These are phyloP conservation scores for Fusarium nematophilum DNA, from an alignment of 2,329 filamentous ascomycete genomes.

Conservation along the genomic window DNA sequence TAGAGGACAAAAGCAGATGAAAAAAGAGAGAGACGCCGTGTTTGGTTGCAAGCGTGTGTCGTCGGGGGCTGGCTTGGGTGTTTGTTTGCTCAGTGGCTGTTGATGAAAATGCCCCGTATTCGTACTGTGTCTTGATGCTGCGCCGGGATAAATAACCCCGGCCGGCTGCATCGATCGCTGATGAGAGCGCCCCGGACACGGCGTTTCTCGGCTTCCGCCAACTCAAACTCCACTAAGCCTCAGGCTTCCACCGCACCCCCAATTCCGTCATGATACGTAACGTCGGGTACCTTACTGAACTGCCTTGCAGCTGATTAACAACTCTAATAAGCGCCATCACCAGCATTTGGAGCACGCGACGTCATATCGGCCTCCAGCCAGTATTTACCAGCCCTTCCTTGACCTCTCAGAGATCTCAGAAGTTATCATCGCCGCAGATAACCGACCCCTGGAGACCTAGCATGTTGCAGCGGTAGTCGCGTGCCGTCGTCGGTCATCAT, in stretches of 20 bases:
- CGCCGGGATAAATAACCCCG: constrained; percentile 6
- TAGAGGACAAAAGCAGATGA: not conserved
- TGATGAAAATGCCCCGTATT: constrained; percentile 25
- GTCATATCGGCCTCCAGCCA: not conserved
- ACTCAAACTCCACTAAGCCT: not conserved
- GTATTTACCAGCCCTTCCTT: not conserved
- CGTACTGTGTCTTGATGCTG: constrained; percentile 32
- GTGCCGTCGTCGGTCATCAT: constrained; percentile 51
- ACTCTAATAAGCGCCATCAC: not conserved
- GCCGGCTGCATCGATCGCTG: not conserved
- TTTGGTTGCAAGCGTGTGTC: constrained; percentile 7
- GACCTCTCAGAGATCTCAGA: not conserved
- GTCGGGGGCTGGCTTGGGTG: constrained; percentile 5
- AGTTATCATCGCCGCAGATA: constrained; percentile 18
- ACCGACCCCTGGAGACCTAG: constrained; percentile 23
- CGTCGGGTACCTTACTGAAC: not conserved
- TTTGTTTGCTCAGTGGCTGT: constrained; percentile 23
- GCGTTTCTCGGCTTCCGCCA: constrained; percentile 37
- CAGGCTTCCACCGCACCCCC: constrained; percentile 14
- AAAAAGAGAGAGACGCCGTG: not conserved
- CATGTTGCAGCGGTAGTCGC: constrained; percentile 40
- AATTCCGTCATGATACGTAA: constrained; percentile 36
- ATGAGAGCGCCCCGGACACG: constrained; percentile 13
- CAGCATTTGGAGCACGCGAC: constrained; percentile 2
- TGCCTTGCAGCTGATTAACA: too few species aligned